Evolutionary conservation across 2,329 filamentous ascomycete species (phyloP), one percentile per base, ranked within the genome.

Genomic region (Plenodomus biglobosus): DNA sequence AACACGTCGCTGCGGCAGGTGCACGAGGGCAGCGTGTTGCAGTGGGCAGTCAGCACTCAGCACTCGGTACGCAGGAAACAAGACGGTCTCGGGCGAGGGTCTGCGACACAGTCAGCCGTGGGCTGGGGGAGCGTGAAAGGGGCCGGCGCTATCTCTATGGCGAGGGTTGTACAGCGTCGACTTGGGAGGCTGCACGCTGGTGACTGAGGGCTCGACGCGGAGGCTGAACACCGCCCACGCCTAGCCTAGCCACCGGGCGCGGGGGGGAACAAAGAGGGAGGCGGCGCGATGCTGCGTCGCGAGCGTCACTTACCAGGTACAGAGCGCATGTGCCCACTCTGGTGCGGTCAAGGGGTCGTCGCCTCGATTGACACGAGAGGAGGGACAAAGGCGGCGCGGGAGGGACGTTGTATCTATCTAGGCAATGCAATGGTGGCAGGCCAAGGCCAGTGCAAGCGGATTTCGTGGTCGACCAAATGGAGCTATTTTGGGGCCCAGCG

Each of bases 151-250:
- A 57, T 59, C 56, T 59, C 58, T 57, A 57, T 59, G 61, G 55
- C 65, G 56, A 59, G 50, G 66, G 67, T 55, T 53, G 68, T 69
- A 67, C 66, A 53, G 64, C 62, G 65, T 66, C 62, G 62, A 41
- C 54, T 55, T 58, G 62, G 59, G 22, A 24, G 5, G 22, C 22
- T 24, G 22, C 22, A 24, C 22, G 10, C 22, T 56, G 62, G 62
- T 61, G 51, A n/a, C n/a, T n/a, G n/a, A n/a, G n/a, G n/a, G n/a
- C n/a, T n/a, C n/a, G n/a, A n/a, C n/a, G n/a, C n/a, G n/a, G n/a
- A n/a, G n/a, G n/a, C n/a, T n/a, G n/a, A n/a, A n/a, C n/a, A n/a
- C n/a, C n/a, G n/a, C n/a, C n/a, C n/a, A n/a, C n/a, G n/a, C n/a
- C n/a, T n/a, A n/a, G n/a, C n/a, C n/a, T n/a, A n/a, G n/a, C n/a